A percentile compares a stretch with the other conserved stretches of the same genome.
phyloP scores from a whole-genome alignment of 371 early-diverging fungal genomes.

The Mycotypha africana region DNA sequence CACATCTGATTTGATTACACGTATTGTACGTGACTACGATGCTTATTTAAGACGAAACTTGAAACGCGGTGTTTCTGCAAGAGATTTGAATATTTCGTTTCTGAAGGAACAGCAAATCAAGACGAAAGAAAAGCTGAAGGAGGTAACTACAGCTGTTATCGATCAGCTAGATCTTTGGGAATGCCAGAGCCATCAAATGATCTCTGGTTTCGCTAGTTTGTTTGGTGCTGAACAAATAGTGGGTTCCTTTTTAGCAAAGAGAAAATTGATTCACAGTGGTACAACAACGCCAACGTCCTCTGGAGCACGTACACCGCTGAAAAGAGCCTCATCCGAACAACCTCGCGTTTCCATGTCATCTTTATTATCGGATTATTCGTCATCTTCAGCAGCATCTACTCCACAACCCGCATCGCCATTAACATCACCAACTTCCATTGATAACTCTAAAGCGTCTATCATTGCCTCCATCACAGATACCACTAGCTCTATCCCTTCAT shows the following conservation, averaged over 20 bases:
- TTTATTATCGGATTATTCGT: no score
- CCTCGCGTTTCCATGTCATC: no score
- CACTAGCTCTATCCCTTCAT: no score
- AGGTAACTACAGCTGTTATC: conserved; percentile 38
- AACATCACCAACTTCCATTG: no score
- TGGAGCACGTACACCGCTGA: background rate
- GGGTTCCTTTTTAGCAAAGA: conserved; percentile 7
- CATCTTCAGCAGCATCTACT: no score
- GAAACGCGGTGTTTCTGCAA: conserved; percentile 79
- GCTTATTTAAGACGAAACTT: conserved; percentile 84
- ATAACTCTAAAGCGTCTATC: no score
- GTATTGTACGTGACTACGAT: conserved; percentile 93
- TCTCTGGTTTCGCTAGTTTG: conserved; percentile 62
- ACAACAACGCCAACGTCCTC: background rate
- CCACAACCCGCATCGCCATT: no score
- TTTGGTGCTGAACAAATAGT: conserved; percentile 54
- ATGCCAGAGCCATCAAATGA: conserved; percentile 64
- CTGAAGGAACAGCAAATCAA: conserved; percentile 77
- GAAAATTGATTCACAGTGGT: conserved; percentile 7
- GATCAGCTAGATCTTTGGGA: conserved; percentile 71
- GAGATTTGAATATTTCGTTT: conserved; percentile 83
- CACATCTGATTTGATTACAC: conserved; percentile 90
- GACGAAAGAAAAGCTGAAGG: conserved; percentile 67
- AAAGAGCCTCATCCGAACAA: no score
- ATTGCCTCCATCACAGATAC: no score